phyloP scores from a whole-genome alignment of 768 basidiomycete genomes.

The Boletus insuetus region DNA sequence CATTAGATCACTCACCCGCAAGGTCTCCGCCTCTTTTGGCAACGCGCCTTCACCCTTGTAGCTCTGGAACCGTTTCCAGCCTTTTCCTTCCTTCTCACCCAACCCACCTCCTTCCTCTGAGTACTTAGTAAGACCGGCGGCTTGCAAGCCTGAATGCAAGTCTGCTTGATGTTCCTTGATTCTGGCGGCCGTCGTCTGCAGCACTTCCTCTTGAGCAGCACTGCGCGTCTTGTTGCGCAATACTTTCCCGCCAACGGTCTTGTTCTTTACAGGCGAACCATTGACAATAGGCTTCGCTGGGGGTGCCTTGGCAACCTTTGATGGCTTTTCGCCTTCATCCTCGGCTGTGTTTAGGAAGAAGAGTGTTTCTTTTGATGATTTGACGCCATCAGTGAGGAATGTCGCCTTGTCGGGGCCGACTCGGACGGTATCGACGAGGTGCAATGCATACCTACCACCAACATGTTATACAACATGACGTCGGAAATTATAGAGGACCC shows the following conservation, averaged over 20 bases:
- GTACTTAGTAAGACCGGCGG: constrained; percentile 78
- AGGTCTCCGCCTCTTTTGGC: constrained; percentile 75
- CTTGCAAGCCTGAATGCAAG: constrained; percentile 72
- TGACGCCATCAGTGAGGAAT: constrained; percentile 81
- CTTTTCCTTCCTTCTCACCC: constrained; percentile 83
- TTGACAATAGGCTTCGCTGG: constrained; percentile 54
- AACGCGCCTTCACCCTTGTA: constrained; percentile 93
- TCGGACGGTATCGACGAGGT: constrained; percentile 85
- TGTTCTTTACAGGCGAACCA: constrained; percentile 66
- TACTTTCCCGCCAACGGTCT: constrained; percentile 80
- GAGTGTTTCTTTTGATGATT: constrained; percentile 80
- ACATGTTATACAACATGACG: not conserved
- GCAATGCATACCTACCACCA: constrained; percentile 71
- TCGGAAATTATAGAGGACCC: constrained; percentile 13
- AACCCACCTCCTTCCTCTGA: constrained; percentile 76
- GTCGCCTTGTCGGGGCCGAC: constrained; percentile 63
- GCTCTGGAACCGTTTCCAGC: constrained; percentile 94
- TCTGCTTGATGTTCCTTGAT: constrained; percentile 87
- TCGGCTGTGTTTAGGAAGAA: constrained; percentile 75
- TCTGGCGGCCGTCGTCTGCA: constrained; percentile 72
- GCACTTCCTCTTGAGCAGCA: constrained; percentile 80
- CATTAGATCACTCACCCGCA: constrained; percentile 56
- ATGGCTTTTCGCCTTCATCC: constrained; percentile 50
- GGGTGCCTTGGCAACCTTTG: constrained; percentile 53
- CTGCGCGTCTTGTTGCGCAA: constrained; percentile 88